phyloP scores from a whole-genome alignment of 257 asterid genomes.

The Solanum rostratum region DNA sequence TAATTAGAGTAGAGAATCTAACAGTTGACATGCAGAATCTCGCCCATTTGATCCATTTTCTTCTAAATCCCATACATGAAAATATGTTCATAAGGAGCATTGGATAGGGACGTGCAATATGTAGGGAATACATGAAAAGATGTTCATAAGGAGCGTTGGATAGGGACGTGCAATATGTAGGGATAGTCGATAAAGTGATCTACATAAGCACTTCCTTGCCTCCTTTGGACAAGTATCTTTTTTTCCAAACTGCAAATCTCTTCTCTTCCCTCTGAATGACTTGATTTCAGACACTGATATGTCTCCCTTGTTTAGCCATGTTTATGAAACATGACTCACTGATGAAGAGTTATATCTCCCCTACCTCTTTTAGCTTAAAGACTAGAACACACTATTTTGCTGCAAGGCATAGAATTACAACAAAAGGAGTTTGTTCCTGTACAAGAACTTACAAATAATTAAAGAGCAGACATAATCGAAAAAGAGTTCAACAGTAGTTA shows the following conservation, averaged over 20 bases:
- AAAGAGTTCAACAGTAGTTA: neutral
- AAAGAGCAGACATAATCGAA: neutral
- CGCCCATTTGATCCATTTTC: no score
- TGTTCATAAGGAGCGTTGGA: neutral
- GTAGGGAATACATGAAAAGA: neutral
- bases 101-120: neutral
- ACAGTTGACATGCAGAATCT: no score
- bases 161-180: neutral
- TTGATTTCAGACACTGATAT: neutral
- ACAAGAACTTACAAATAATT: neutral
- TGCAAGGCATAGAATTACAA: neutral
- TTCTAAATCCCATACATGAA: no score
- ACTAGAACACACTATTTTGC: neutral
- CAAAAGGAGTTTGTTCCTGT: neutral
- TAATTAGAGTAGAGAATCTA: no score
- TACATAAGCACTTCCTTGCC: neutral
- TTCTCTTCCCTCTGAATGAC: neutral
- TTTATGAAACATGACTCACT: neutral
- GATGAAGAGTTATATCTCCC: neutral
- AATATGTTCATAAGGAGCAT: neutral
- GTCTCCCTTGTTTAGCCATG: neutral
- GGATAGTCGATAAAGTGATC: neutral
- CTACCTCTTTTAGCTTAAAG: neutral
- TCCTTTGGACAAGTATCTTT: neutral
- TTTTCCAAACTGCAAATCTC: neutral